phyloP scores from a whole-genome alignment of 139 green algal genomes.

The Pseudopediastrum boryanum region DNA sequence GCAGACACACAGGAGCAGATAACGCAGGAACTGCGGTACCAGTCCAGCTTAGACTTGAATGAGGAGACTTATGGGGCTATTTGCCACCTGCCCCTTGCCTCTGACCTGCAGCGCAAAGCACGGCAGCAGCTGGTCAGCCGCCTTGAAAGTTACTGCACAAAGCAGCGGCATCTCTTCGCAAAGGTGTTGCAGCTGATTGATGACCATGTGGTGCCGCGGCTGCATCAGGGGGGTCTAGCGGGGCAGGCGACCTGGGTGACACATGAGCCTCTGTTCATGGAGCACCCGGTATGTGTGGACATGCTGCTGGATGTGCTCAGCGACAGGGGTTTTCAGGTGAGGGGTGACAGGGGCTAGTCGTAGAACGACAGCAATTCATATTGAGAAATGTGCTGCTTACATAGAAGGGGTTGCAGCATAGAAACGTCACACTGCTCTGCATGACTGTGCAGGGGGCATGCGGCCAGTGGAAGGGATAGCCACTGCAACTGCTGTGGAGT shows the following conservation, averaged over 20 bases:
- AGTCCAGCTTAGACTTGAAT: slow-evolving; percentile 86
- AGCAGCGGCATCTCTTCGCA: slow-evolving; percentile 73
- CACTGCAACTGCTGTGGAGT: too few relatives aligned
- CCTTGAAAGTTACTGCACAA: slow-evolving; percentile 67
- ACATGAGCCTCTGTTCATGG: slow-evolving; percentile 57
- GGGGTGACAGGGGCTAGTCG: too few relatives aligned
- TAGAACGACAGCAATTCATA: too few relatives aligned
- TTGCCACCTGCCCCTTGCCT: slow-evolving; percentile 73
- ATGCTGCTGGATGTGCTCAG: slow-evolving; percentile 91
- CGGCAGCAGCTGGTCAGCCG: slow-evolving; percentile 87
- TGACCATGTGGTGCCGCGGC: slow-evolving; percentile 83
- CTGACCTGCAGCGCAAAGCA: slow-evolving; percentile 74
- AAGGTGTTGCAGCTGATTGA: slow-evolving; percentile 77
- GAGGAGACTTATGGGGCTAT: slow-evolving; percentile 72
- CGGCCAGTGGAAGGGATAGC: too few relatives aligned
- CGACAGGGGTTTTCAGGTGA: slow-evolving; percentile 59
- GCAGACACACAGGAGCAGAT: slow-evolving; percentile 77
- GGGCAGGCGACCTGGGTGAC: slow-evolving; percentile 80
- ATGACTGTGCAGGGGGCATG: too few relatives aligned
- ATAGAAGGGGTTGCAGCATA: too few relatives aligned
- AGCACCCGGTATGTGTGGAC: slow-evolving; percentile 65
- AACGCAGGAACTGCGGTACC: slow-evolving; percentile 66
- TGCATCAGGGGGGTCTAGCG: slow-evolving; percentile 79
- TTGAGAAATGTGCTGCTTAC: too few relatives aligned
- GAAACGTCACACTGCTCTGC: too few relatives aligned